Evolutionary conservation across 2,329 filamentous ascomycete genomes (phyloP).

Genomic region (Xylaria arbuscula): DNA sequence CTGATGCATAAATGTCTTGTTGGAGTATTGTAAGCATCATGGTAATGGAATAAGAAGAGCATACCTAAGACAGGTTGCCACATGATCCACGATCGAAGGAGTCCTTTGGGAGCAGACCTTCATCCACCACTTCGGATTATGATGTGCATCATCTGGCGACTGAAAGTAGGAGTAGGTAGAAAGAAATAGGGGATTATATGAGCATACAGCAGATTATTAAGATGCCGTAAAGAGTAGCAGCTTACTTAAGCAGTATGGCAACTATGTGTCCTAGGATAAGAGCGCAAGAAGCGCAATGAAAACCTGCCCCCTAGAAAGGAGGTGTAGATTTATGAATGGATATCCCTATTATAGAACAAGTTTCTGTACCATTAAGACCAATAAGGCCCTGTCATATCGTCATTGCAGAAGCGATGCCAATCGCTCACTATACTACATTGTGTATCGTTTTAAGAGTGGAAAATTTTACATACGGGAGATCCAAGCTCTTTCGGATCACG

Average conservation of each 20-base stretch:
- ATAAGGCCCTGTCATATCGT: slow-evolving; percentile 19
- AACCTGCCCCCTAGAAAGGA: not conserved
- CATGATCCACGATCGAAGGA: not conserved
- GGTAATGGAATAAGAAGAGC: not conserved
- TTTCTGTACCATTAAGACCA: slow-evolving; percentile 22
- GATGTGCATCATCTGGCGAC: not conserved
- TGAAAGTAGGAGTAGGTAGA: too few species aligned
- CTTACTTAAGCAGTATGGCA: not conserved
- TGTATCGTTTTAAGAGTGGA: slow-evolving; percentile 29
- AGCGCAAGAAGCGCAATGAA: not conserved
- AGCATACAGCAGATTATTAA: not conserved
- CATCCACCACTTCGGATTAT: not conserved
- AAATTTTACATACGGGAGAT: slow-evolving; percentile 27
- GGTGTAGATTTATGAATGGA: not conserved
- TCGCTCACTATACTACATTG: slow-evolving; percentile 31
- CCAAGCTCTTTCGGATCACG: slow-evolving; percentile 18
- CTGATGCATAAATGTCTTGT: not conserved
- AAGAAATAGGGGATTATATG: not conserved
- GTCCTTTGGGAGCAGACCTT: not conserved
- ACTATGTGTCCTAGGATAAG: not conserved
- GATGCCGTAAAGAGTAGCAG: not conserved
- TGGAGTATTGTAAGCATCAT: not conserved
- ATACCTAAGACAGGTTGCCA: not conserved
- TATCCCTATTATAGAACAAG: not conserved
- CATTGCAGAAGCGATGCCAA: slow-evolving; percentile 22